Evolutionary conservation across 2,329 filamentous ascomycete species (phyloP).

Genomic region (Diaporthe citrichinensis): DNA sequence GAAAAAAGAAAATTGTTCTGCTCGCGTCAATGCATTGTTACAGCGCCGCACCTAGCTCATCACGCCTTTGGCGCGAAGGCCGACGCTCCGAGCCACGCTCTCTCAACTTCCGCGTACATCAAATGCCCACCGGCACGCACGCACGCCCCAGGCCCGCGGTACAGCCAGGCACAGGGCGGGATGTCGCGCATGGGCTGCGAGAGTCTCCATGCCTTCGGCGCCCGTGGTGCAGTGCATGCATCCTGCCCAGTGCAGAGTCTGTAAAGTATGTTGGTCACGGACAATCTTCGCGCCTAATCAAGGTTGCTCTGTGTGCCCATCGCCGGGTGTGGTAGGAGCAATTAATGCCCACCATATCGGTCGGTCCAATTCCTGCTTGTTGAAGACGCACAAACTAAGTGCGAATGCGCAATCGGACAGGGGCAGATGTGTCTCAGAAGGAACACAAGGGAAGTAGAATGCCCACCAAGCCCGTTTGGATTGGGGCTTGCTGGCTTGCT

Average conservation of each 20-base stretch:
- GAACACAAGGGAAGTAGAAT: background rate
- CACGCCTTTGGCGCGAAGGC: constrained; percentile 10
- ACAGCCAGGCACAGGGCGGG: background rate
- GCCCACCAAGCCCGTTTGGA: background rate
- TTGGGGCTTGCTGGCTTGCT: background rate
- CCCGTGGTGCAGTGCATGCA: background rate
- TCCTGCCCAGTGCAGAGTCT: background rate
- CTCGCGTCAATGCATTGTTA: constrained; percentile 8
- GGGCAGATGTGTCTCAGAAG: background rate
- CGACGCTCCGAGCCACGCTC: background rate
- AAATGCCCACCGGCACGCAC: background rate
- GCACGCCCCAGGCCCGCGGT: background rate
- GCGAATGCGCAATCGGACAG: background rate
- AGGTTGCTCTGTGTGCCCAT: background rate
- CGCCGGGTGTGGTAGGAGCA: background rate
- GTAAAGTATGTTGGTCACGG: background rate
- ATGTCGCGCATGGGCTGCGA: constrained; percentile 14
- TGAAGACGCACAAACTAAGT: background rate
- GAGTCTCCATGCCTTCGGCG: background rate
- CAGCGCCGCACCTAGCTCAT: background rate
- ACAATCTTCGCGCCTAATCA: too few species aligned
- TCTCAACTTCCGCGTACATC: background rate
- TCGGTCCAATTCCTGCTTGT: background rate
- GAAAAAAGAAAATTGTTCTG: background rate
- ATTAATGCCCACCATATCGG: background rate